These are phyloP conservation scores for Fusarium torulosum DNA, from an alignment of 2,329 filamentous ascomycete species.

Conservation along the genomic window DNA sequence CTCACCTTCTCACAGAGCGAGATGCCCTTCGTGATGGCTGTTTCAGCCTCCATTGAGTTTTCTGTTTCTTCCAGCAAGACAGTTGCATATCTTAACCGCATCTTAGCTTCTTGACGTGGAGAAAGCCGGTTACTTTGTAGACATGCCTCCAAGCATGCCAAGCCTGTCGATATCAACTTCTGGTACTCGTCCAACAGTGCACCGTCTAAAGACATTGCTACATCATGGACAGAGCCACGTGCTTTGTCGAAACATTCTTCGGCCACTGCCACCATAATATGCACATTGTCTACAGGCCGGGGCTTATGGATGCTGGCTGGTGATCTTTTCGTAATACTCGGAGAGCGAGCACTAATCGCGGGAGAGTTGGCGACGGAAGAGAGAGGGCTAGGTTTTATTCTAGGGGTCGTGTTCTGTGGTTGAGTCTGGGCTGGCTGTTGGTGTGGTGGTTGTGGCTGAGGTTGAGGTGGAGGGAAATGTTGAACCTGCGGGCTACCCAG, in stretches of 20 bases:
- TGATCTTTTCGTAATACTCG: conserved; percentile 58
- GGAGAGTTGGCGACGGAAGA: conserved; percentile 59
- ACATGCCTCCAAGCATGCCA: conserved; percentile 78
- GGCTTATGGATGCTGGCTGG: conserved; percentile 58
- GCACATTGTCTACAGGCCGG: conserved; percentile 63
- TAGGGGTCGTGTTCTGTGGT: conserved; percentile 43
- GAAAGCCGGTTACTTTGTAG: conserved; percentile 71
- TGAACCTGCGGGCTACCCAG: conserved; percentile 35
- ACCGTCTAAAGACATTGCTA: conserved; percentile 54
- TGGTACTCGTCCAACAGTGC: conserved; percentile 74
- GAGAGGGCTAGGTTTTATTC: conserved; percentile 55
- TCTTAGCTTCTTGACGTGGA: conserved; percentile 75
- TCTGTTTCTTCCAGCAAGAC: conserved; percentile 81
- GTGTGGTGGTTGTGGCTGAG: conserved; percentile 23
- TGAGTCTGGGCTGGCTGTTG: conserved; percentile 25
- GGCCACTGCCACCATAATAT: conserved; percentile 76
- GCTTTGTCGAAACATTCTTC: conserved; percentile 81
- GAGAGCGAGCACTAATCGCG: conserved; percentile 56
- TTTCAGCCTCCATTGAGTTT: conserved; percentile 79
- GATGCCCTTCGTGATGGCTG: conserved; percentile 77
- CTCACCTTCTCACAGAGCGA: conserved; percentile 74
- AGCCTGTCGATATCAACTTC: conserved; percentile 76
- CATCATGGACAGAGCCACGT: conserved; percentile 64
- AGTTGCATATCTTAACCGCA: conserved; percentile 78
- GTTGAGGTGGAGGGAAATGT: conserved; percentile 25